Percentiles rank a stretch among this genome's conserved stretches.
phyloP scores from a whole-genome alignment of 768 basidiomycete genomes.

The Kwoniella mangroviensis region DNA sequence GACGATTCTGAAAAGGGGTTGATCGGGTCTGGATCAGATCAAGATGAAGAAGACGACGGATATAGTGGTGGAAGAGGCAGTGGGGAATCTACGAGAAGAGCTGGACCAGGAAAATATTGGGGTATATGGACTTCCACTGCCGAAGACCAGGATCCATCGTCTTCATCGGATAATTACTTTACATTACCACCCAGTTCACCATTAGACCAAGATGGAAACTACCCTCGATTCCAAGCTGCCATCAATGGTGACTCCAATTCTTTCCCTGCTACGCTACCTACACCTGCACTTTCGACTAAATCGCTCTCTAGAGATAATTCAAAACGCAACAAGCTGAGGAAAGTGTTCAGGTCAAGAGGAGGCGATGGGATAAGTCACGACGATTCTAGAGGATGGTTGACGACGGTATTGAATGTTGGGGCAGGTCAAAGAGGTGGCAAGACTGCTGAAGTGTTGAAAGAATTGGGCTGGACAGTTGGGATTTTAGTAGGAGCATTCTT shows the following conservation, averaged over 20 bases:
- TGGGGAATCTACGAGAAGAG: constrained; percentile 9
- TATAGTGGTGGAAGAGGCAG: constrained; percentile 6
- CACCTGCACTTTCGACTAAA: constrained; percentile 42
- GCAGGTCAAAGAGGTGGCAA: constrained; percentile 26
- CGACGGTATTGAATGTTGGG: constrained; percentile 20
- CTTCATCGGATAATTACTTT: constrained; percentile 36
- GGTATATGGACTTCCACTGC: constrained; percentile 27
- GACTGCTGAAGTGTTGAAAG: constrained; percentile 38
- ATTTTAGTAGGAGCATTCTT: constrained; percentile 44
- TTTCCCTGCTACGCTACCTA: constrained; percentile 31
- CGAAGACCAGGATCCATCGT: constrained; percentile 8
- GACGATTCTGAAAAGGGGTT: constrained; percentile 32
- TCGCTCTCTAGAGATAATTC: constrained; percentile 26
- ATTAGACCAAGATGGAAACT: constrained; percentile 11
- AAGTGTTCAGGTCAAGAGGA: constrained; percentile 2
- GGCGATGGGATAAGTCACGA: neutral
- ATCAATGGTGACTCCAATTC: constrained; percentile 3
- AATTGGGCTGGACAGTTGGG: constrained; percentile 53
- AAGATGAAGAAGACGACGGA: constrained; percentile 12
- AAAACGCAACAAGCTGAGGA: constrained; percentile 17
- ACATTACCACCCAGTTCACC: constrained; percentile 41
- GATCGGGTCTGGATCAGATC: constrained; percentile 38
- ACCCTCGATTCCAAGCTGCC: constrained; percentile 17
- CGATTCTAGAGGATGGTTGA: constrained; percentile 34
- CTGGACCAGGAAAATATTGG: constrained; percentile 25